Evolutionary conservation across 2,329 filamentous ascomycete genomes (phyloP), one percentile per base, ranked within the genome.

Genomic region (Calycina herbarum): DNA sequence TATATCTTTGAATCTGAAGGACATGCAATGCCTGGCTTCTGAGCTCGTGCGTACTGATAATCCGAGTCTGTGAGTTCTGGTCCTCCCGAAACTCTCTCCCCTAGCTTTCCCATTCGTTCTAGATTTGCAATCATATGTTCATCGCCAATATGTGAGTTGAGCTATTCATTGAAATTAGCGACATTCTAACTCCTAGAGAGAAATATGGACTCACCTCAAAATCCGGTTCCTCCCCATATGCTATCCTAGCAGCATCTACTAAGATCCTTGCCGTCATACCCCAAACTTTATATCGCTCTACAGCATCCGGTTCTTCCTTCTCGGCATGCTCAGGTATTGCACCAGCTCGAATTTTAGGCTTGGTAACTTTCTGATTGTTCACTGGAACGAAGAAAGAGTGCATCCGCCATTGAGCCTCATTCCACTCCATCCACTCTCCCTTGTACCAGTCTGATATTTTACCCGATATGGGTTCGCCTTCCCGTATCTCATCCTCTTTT

Each of bases 381-480:
- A 94, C 86, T 1, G 92, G 94, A 31, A 97, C 93, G 79, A 92
- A 91, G 79, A 97, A 98, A 78, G 94, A 94, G 78, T 97, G 94
- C 83, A 96, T 84, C 71, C 84, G 80, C 94, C 94, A 98, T n/a
- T 85, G 84, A 61, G 82, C 81, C 69, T 90, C 86, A 76, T 95
- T 88, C 88, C 89, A 97, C 69, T 87, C 82, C 62, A 88, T 86
- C 94, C 94, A 97, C 35, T 79, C 80, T 8, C 94, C 94, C 66
- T 89, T 84, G 80, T 98, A 97, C 94, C 94, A 98, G 71, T 73
- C 81, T 70, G 60, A 69, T 63, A 67, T 77, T 67, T 69, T 77
- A 59, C 69, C 75, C 57, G 63, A 70, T 0, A 74, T 56, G 2
- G 35, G 61, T 31, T 73, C 72, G 67, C 69, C 79, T 73, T 64